Evolutionary conservation across 192 early-diverging fungal species (phyloP).

Genomic region (Blastocladiella britannica): DNA sequence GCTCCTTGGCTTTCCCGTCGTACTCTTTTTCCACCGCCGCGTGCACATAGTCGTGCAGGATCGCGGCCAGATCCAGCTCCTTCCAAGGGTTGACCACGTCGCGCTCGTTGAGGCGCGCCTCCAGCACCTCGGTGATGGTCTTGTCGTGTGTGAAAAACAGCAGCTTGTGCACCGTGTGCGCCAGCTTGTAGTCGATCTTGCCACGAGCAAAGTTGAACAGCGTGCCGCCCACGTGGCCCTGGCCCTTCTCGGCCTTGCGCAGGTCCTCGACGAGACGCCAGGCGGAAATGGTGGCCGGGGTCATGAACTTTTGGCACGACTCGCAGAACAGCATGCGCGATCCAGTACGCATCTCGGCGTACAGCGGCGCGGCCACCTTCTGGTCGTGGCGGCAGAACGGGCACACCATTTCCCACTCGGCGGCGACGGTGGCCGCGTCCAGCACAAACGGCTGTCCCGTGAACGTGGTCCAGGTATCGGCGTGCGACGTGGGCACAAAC

Average conservation of each 20-base stretch:
- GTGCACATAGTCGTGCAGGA: not conserved
- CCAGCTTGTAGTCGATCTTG: slow-evolving; percentile 1
- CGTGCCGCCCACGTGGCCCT: slow-evolving; percentile 1
- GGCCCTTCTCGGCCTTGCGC: not conserved
- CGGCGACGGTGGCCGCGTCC: not conserved
- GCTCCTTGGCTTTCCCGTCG: not conserved
- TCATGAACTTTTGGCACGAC: not conserved
- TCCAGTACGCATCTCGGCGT: not conserved
- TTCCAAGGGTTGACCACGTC: not conserved
- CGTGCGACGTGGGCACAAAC: not conserved
- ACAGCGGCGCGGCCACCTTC: not conserved
- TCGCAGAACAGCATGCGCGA: not conserved
- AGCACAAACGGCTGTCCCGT: not conserved
- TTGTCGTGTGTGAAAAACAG: not conserved
- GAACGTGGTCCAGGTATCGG: not conserved
- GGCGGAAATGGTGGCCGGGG: not conserved
- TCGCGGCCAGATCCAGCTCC: not conserved
- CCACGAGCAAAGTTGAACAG: not conserved
- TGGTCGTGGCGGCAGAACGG: not conserved
- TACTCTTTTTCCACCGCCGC: not conserved
- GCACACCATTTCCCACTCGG: no score
- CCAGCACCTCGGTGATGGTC: not conserved
- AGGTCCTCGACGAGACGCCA: not conserved
- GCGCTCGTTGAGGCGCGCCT: not conserved
- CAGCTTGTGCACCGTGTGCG: not conserved